These are phyloP conservation scores for Globisporangium cylindrosporum DNA, from an alignment of 352 stramenopile species.

Conservation along the genomic window DNA sequence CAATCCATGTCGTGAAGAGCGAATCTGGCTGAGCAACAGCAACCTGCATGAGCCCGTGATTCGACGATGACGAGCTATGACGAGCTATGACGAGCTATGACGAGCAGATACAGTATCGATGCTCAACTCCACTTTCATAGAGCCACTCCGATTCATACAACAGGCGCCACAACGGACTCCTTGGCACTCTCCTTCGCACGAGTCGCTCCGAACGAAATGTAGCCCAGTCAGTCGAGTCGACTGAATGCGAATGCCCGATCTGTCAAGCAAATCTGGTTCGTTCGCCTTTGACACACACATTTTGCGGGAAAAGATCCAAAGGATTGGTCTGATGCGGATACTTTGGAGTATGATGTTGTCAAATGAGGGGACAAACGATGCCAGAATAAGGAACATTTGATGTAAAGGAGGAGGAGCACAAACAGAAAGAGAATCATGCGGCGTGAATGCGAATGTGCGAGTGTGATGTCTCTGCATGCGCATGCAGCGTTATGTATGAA, in stretches of 20 bases:
- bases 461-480: background rate
- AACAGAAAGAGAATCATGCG: background rate
- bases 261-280: background rate
- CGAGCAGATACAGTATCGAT: no score
- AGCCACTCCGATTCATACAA: no score
- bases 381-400: background rate
- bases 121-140: no score
- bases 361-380: background rate
- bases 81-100: no score
- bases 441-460: background rate
- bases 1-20: no score
- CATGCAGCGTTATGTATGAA: background rate
- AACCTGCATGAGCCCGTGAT: no score
- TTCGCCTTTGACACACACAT: background rate
- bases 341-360: background rate
- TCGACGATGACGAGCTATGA: no score
- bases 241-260: conserved; percentile 6
- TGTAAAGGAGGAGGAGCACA: background rate
- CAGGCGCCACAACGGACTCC: no score
- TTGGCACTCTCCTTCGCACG: background rate
- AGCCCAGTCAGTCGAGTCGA: background rate
- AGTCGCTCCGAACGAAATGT: conserved; percentile 10
- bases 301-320: background rate
- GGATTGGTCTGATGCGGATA: background rate
- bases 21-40: no score